Evolutionary conservation across 345 rosid genomes (phyloP), one percentile per base, ranked within the genome.

Genomic region (Eucalyptus sp.): DNA sequence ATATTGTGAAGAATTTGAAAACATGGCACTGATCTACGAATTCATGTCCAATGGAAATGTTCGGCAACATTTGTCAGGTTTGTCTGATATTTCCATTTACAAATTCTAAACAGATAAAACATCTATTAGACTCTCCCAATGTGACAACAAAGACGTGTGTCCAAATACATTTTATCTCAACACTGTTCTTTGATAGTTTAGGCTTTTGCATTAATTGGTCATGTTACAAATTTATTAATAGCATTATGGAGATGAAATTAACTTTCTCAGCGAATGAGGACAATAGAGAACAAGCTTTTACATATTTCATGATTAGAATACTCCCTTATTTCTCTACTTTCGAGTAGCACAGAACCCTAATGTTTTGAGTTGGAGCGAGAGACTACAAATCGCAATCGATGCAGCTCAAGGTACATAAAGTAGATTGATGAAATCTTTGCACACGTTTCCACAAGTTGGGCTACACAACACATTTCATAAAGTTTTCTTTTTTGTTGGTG

Each of bases 321-420:
- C 62, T 27, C 51, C 51, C 87, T 48, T 29, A 86, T n/a, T 17
- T 29, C 58, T 49, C 33, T 86, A 31, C 80, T 58, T n/a, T 24
- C 12, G 3, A 68, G 37, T 41, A 84, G 91, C 46, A 37, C 10
- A 87, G 16, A 33, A 8, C 29, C 7, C 13, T 7, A 84, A 62
- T 48, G 85, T 62, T 51, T 41, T 87, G 56, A 87, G 85, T 37
- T 90, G 91, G 91, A 79, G 43, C 18, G 56, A 87, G 41, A 91
- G 93, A 81, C 92, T 92, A 48, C 91, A 91, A n/a, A 91, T 94
- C 33, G 94, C 95, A 27, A 88, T 92, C 27, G 94, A 93, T 79
- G 91, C 92, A 62, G 93, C 94, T 9, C 91, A 90, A 90, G 94
- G 95, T 90, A n/a, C 46, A 50, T 22, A 6, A 22, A 48, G 52